Base-by-base conservation (phyloP, 768 basidiomycete genomes). In the Mycena vitilis region DNA sequence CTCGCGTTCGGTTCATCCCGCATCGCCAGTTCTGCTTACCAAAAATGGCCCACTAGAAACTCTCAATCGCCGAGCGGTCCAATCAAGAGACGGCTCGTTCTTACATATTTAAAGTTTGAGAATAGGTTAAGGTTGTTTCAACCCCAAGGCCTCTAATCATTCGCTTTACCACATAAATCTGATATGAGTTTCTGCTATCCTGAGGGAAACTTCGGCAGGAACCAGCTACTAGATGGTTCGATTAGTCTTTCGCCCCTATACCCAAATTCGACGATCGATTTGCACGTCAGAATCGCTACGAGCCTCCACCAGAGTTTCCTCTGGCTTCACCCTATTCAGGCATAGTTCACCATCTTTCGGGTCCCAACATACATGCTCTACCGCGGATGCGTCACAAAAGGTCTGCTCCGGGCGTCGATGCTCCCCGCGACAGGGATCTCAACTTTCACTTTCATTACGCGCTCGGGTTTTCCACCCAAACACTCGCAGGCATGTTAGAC, bases 231-330 rank as follows among this genome's bases (percentile, higher is more conserved):
- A 91, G 83, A 92, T 91, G 91, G 91, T 92, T 93, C 90, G 90
- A 94, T 93, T 92, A 91, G 92, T 93, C 92, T 93, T 93, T 93
- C 90, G 89, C 91, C 92, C 92, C 92, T 93, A 93, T 93, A 92
- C 91, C 91, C 91, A 92, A 91, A 90, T 93, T 91, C 84, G 89
- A 93, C 91, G 89, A 93, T 92, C 89, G 91, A 93, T 93, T 93
- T 94, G 92, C 92, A 93, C 90, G 90, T 93, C 92, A 94, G 92
- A 93, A 94, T 90, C 89, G 91, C 92, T 93, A 91, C 89, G 89
- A 47, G 45, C 45, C 45, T 47, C 45, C 45, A 47, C 45, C 45
- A 47, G 45, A 47, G 45, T 47, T 51, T 51, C 91, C 92, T 91
- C 91, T 93, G 92, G 91, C 92, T 93, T 92, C 89, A 86, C 90